These are phyloP conservation scores for Sclerotinia sclerotiorum DNA, from an alignment of 2,329 filamentous ascomycete species.

Conservation along the genomic window DNA sequence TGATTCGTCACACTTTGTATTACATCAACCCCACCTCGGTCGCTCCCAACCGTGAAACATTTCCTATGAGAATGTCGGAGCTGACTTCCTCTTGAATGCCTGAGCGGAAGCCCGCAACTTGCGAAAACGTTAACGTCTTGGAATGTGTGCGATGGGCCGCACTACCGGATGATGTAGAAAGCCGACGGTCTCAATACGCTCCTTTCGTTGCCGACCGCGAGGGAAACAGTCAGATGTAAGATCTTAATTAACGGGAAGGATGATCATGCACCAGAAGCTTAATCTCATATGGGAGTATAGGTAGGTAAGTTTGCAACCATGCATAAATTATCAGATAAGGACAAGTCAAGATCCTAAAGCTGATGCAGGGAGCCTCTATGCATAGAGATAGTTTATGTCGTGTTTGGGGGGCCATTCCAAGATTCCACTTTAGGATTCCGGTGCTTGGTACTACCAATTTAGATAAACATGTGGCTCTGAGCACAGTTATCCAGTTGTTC, in stretches of 20 bases:
- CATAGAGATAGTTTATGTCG: constrained; percentile 8
- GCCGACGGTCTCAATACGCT: constrained; percentile 9
- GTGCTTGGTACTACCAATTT: constrained; percentile 4
- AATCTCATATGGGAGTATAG: neutral
- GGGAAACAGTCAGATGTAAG: neutral
- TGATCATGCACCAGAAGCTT: constrained; percentile 8
- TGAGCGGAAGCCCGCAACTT: neutral
- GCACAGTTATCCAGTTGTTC: neutral
- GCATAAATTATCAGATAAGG: constrained; percentile 5
- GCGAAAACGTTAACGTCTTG: neutral
- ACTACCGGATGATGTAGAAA: constrained; percentile 1
- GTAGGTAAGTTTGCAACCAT: constrained; percentile 1
- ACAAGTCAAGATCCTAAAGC: neutral
- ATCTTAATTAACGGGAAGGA: constrained; percentile 6
- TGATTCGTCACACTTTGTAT: neutral
- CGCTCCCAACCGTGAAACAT: neutral
- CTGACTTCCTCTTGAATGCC: neutral
- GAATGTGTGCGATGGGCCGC: constrained; percentile 9
- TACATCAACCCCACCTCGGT: constrained; percentile 3
- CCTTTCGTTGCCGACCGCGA: constrained; percentile 3
- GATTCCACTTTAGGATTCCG: neutral
- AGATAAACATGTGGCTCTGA: neutral
- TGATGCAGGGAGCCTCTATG: constrained; percentile 18
- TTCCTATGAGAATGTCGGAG: neutral
- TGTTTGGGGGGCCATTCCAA: neutral